Conservation (phyloP, 1,284 basidiomycete genomes). For the Microbotryomycetes sp. region DNA sequence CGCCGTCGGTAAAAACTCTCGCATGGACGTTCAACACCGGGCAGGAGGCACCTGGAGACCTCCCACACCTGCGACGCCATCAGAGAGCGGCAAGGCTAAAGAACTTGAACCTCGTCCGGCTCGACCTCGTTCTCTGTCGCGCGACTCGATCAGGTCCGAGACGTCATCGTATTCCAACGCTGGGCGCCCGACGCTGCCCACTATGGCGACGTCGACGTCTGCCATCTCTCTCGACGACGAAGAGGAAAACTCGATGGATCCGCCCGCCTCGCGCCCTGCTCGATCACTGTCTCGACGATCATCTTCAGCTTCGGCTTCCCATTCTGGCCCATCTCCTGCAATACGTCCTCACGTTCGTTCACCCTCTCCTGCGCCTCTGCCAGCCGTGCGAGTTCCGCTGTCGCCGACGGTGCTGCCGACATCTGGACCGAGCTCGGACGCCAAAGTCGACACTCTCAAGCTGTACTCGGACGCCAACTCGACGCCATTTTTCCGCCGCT, state of each 20-base stretch:
- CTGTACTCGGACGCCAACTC: constrained; percentile 92
- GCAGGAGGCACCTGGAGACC: constrained; percentile 3
- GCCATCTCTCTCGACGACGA: constrained; percentile 34
- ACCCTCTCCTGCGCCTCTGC: constrained; percentile 23
- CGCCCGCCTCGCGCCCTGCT: constrained; percentile 30
- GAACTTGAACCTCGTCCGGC: constrained; percentile 4
- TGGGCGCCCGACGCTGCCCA: background rate
- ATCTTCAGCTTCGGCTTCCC: constrained; percentile 60
- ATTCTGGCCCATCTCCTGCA: constrained; percentile 40
- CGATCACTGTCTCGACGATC: constrained; percentile 66
- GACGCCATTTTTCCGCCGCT: constrained; percentile 89
- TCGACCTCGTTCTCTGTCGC: constrained; percentile 1
- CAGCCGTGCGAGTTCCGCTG: constrained; percentile 20
- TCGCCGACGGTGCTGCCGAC: constrained; percentile 6
- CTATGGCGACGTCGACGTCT: background rate
- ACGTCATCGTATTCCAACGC: background rate
- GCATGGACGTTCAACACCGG: constrained; percentile 58
- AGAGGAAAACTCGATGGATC: constrained; percentile 40
- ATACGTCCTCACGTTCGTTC: constrained; percentile 8
- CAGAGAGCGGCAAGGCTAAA: background rate
- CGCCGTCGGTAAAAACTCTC: constrained; percentile 69
- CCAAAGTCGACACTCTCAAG: constrained; percentile 37
- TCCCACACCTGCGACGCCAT: constrained; percentile 10
- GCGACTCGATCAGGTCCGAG: background rate
- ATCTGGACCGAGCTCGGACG: background rate